Percentiles rank a stretch among this genome's conserved stretches.
phyloP scores from a whole-genome alignment of 2,329 filamentous ascomycete species.

The Cercospora sojina region DNA sequence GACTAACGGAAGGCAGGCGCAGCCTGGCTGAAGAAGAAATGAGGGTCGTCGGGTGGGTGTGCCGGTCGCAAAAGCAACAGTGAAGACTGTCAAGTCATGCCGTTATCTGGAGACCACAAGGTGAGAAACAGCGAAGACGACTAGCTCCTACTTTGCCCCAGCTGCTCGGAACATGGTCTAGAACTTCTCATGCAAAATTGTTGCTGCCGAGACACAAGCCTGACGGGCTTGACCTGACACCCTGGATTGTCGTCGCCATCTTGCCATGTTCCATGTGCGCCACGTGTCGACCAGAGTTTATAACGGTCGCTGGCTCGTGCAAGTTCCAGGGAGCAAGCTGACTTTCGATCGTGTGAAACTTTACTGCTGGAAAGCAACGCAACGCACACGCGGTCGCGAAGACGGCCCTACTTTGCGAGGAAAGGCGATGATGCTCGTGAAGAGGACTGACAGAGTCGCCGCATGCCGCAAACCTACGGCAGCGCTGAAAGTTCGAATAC shows the following conservation, averaged over 20 bases:
- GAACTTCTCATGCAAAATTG: not conserved
- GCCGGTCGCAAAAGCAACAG: not conserved
- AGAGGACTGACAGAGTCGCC: not conserved
- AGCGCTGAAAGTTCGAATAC: not conserved
- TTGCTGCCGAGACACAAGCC: not conserved
- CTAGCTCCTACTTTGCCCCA: not conserved
- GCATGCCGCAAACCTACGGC: not conserved
- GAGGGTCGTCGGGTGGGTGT: not conserved
- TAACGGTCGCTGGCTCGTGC: not conserved
- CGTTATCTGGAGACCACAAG: not conserved
- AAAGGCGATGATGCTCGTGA: not conserved
- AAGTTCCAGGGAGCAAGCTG: not conserved
- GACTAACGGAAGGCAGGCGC: not conserved
- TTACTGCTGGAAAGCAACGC: not conserved
- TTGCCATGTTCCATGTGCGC: not conserved
- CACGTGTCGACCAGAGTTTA: constrained; percentile 3
- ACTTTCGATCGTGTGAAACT: not conserved
- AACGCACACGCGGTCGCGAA: not conserved
- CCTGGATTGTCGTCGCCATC: not conserved
- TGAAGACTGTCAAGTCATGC: not conserved
- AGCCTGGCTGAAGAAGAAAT: not conserved
- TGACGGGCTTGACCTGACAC: constrained; percentile 16
- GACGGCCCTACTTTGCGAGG: not conserved
- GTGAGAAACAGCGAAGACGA: not conserved
- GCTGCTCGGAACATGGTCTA: not conserved